Base-by-base conservation (phyloP, 208 protist genomes). In the Leishmania lainsoni region DNA sequence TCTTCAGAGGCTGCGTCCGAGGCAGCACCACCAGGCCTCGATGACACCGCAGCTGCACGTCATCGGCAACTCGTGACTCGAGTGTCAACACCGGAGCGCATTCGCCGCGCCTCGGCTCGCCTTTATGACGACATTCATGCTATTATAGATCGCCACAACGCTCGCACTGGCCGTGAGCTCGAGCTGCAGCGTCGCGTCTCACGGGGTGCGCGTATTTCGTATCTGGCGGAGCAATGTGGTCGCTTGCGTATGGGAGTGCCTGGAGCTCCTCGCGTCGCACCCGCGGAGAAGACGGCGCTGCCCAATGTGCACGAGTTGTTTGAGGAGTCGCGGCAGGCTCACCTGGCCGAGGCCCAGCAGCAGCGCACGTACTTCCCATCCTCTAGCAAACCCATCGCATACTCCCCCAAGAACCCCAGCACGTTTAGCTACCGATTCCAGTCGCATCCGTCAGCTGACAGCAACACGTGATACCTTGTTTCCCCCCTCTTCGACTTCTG, bases 361-460 rank as follows among this genome's bases (percentile, higher is more conserved):
- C 88, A 91, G 75, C 89, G 86, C 76, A 90, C 75, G 16, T 76
- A 84, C 51, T 91, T 92, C 63, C 90, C 87, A 3, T 84, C 88
- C 0, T 48, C 83, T 5, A 81, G 83, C 68, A 80, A 78, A 59
- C 81, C 81, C 35, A 65, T 78, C 20, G 45, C 58, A 26, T 83
- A 89, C 54, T 85, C 87, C 26, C 69, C 86, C 69, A 91, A 89
- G 52, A 83, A 94, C 75, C 90, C 91, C 6, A 84, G 87, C 74
- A 87, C 87, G 12, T 96, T 96, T 76, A 92, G 90, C 49, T 83
- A 89, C 35, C 90, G 92, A 39, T 96, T 96, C 75, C 88, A 92
- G 65, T 84, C 75, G 26, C 42, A 29, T 42, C 39, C 76, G 20
- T 69, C 63, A 16, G 76, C 48, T 26, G 45, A 35, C 29, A 16